These are phyloP conservation scores for Dentipellis sp. DNA, from an alignment of 768 basidiomycete species.

Conservation along the genomic window DNA sequence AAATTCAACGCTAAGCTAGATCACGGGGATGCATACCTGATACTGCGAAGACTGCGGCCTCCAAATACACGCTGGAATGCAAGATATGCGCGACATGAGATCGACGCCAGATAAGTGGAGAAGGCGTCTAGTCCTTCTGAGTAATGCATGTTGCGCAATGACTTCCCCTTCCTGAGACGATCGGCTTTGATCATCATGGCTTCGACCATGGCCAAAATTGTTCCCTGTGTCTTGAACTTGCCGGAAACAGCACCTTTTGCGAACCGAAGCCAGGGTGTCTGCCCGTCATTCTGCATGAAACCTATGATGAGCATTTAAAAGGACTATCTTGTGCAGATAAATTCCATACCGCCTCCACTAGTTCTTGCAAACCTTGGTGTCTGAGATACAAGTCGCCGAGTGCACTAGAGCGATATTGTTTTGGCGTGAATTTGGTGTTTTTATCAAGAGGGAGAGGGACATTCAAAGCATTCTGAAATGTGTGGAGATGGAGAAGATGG, in stretches of 20 bases:
- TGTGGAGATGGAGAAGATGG: background rate
- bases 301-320: background rate
- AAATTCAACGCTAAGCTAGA: background rate
- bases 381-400: background rate
- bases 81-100: background rate
- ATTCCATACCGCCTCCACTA: background rate
- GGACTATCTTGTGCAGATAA: too few relatives aligned
- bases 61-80: background rate
- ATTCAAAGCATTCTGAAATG: background rate
- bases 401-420: background rate
- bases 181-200: background rate
- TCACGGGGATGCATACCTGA: background rate
- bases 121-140: background rate
- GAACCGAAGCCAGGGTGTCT: constrained; percentile 15
- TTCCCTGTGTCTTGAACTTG: constrained; percentile 8
- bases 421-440: background rate
- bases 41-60: background rate
- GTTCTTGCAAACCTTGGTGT: background rate
- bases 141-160: background rate
- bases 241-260: constrained; percentile 15
- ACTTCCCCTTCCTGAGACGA: background rate
- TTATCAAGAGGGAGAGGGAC: background rate
- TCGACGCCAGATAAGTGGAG: background rate
- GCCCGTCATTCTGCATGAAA: background rate
- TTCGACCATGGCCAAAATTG: background rate